Conservation (phyloP, 345 rosid genomes). For the Salix exigua region DNA sequence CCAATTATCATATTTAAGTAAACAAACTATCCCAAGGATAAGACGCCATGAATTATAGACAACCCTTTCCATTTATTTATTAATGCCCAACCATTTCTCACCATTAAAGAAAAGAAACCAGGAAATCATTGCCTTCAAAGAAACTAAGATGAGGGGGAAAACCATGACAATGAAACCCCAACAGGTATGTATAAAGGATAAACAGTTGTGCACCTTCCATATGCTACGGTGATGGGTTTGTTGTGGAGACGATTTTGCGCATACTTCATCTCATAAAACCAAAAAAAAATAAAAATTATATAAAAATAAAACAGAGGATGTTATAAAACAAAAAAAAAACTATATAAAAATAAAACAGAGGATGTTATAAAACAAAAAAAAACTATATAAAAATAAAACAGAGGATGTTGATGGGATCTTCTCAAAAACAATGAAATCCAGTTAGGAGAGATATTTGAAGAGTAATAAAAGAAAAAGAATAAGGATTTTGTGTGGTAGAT, state of each 20-base stretch:
- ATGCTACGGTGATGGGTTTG: constrained; percentile 13
- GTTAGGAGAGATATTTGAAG: no score
- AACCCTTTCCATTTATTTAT: no score
- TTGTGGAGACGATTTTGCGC: not conserved
- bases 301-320: no score
- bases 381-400: no score
- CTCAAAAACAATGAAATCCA: not conserved
- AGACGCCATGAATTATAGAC: no score
- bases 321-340: no score
- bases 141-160: not conserved
- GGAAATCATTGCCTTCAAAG: not conserved
- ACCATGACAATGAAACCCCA: not conserved
- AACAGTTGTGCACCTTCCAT: constrained; percentile 43
- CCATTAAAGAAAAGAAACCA: not conserved
- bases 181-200: not conserved
- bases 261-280: constrained; percentile 16
- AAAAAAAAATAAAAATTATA: not conserved
- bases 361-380: no score
- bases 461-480: no score
- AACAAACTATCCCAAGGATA: no score
- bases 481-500: no score
- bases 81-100: not conserved
- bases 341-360: no score
- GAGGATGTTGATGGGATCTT: constrained; percentile 1
- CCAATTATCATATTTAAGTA: no score